Conservation (phyloP, 371 early-diverging fungal species). For the Mucor irregularis region DNA sequence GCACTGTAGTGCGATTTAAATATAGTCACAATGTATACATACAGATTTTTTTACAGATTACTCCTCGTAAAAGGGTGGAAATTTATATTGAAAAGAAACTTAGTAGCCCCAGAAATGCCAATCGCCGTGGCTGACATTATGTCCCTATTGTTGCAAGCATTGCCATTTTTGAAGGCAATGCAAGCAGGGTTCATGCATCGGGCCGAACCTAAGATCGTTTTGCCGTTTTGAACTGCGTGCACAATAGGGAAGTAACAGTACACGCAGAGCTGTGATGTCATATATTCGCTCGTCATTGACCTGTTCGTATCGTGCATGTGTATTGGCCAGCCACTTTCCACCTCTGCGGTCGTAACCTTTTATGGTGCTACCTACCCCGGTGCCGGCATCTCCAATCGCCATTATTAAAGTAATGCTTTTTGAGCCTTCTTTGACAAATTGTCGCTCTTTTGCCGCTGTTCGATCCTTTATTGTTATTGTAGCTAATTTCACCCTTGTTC, state of each 20-base stretch:
- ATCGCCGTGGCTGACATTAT: background rate
- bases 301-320: background rate
- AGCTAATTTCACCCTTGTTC: background rate
- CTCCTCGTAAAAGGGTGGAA: too few relatives aligned
- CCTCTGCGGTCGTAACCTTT: background rate
- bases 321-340: background rate
- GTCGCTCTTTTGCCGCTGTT: background rate
- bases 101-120: background rate
- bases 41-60: too few relatives aligned
- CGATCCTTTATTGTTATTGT: background rate
- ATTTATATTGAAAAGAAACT: background rate
- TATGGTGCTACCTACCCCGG: background rate
- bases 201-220: background rate
- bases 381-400: background rate
- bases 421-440: background rate
- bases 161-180: background rate
- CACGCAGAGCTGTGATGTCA: background rate
- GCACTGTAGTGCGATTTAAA: constrained; percentile 6
- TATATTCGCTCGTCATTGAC: background rate
- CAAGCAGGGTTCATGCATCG: background rate
- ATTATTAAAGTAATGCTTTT: background rate
- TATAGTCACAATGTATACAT: too few relatives aligned
- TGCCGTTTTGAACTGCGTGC: too few relatives aligned
- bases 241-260: background rate
- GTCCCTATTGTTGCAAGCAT: background rate